phyloP scores from a whole-genome alignment of 176 grass and related monocot genomes.

The Phragmites australis region DNA sequence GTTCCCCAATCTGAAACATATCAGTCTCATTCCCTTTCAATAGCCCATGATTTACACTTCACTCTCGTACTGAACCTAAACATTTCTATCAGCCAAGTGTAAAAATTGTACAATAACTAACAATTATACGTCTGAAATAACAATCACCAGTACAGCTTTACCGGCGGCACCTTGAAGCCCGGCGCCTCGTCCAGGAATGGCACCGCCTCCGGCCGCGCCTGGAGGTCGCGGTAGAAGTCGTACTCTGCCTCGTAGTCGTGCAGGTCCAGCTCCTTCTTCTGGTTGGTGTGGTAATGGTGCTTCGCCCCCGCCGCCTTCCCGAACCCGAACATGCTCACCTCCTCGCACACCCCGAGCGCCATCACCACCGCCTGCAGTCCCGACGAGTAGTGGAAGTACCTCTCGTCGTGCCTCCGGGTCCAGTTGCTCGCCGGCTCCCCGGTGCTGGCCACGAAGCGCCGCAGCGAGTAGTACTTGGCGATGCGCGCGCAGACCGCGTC shows the following conservation, averaged over 20 bases:
- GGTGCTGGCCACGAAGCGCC: slow-evolving; percentile 52
- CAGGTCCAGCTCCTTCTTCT: slow-evolving; percentile 58
- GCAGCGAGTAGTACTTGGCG: slow-evolving; percentile 79
- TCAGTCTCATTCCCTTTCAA: neutral
- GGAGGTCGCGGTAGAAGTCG: slow-evolving; percentile 53
- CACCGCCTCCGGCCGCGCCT: slow-evolving; percentile 41
- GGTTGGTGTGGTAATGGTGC: slow-evolving; percentile 69
- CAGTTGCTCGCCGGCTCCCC: slow-evolving; percentile 52
- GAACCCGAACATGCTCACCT: slow-evolving; percentile 61
- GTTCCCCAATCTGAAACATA: neutral
- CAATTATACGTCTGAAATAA: neutral
- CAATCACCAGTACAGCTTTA: slow-evolving; percentile 24
- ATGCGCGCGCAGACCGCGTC: slow-evolving; percentile 66
- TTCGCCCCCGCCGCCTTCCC: slow-evolving; percentile 50
- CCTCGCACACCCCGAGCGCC: slow-evolving; percentile 63
- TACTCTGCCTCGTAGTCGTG: slow-evolving; percentile 73
- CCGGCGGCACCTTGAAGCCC: slow-evolving; percentile 20
- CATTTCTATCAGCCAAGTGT: neutral
- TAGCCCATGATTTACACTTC: neutral
- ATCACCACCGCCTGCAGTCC: slow-evolving; percentile 75
- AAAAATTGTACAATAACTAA: neutral
- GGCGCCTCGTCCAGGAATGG: slow-evolving; percentile 41
- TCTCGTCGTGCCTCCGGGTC: slow-evolving; percentile 47
- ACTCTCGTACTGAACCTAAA: neutral
- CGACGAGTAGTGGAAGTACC: slow-evolving; percentile 85